A percentile compares a stretch with the other conserved stretches of the same genome.
Conservation (phyloP, 1,139 yeast genomes). For the Pichia norvegensis region DNA sequence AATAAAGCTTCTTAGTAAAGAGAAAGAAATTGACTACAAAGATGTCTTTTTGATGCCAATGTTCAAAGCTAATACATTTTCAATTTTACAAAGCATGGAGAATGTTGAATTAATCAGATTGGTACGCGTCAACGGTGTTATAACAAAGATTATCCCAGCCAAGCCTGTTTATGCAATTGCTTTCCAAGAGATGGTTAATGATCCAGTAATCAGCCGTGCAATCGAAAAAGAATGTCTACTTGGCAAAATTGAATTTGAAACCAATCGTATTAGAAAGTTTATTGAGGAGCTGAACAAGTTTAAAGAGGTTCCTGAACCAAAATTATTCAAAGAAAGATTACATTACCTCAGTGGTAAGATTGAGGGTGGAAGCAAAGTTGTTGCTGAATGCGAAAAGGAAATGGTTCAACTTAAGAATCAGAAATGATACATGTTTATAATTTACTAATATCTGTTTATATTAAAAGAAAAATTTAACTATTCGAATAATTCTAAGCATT, state of each 20-base stretch:
- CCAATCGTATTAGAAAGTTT: slow-evolving; percentile 50
- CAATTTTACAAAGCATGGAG: slow-evolving; percentile 63
- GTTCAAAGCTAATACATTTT: slow-evolving; percentile 51
- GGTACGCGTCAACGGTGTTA: slow-evolving; percentile 65
- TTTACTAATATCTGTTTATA: background rate
- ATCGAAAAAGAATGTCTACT: slow-evolving; percentile 58
- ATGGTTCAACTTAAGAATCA: slow-evolving; percentile 12
- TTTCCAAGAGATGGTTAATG: slow-evolving; percentile 55
- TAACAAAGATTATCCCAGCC: slow-evolving; percentile 62
- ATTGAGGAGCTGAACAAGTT: slow-evolving; percentile 68
- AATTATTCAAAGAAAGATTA: slow-evolving; percentile 52
- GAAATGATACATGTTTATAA: slow-evolving; percentile 1
- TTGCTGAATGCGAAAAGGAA: slow-evolving; percentile 21
- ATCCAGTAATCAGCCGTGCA: slow-evolving; percentile 47
- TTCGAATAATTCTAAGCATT: background rate
- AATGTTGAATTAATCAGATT: slow-evolving; percentile 68
- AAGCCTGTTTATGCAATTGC: slow-evolving; percentile 83
- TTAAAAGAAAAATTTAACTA: background rate
- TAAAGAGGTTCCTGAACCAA: slow-evolving; percentile 34
- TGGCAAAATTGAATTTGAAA: slow-evolving; percentile 50
- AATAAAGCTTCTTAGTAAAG: slow-evolving; percentile 52
- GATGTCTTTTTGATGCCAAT: slow-evolving; percentile 54
- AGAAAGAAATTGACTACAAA: slow-evolving; percentile 39
- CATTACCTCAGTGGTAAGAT: slow-evolving; percentile 62
- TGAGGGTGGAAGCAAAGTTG: slow-evolving; percentile 42